Evolutionary conservation across 257 asterid species (phyloP), one percentile per base, ranked within the genome.

Genomic region (Solanum infundibuliforme): DNA sequence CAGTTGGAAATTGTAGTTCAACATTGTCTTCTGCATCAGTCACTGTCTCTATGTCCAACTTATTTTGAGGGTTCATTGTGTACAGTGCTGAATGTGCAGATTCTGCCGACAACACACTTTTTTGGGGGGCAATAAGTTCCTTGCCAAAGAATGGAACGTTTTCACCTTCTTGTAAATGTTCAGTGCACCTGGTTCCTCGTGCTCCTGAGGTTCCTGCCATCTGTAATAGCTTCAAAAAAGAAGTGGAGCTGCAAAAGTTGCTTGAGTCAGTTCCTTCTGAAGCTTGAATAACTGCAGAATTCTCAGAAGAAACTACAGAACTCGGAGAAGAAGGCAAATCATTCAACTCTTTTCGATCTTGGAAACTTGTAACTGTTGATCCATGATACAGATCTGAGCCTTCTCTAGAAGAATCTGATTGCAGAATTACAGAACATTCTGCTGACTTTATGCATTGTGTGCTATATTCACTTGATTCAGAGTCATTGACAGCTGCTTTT

Each of bases 271-370:
- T 90, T 87, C 86, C 95, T 89, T 91, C 94, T 9, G 92, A 88
- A 46, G 91, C 87, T 86, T 89, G 96, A 85, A 90, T 91, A 87
- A 84, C 74, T 79, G 92, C 83, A 46, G 98, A 95, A 90, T 90
- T 93, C 87, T 94, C 98, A 88, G 98, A 92, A 73, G 95, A 94
- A 90, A 89, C 92, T 82, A 90, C 95, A 31, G 94, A 92, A 88
- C 89, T 92, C 71, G 94, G 95, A 88, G 98, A 95, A 83, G 95
- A 95, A 87, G 93, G 88, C 36, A 94, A 83, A 32, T 94, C 95
- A 86, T 93, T 94, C 84, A 88, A 83, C 86, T 93, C 97, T 88
- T 69, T 91, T 88, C 89, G 94, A 88, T 92, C 94, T 72, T 84
- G 83, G 68, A 52, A 76, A 74, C 89, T 81, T 46, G 68, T 87